Evolutionary conservation across 768 basidiomycete species (phyloP), one percentile per base, ranked within the genome.

Genomic region (Boletus barrowsii): DNA sequence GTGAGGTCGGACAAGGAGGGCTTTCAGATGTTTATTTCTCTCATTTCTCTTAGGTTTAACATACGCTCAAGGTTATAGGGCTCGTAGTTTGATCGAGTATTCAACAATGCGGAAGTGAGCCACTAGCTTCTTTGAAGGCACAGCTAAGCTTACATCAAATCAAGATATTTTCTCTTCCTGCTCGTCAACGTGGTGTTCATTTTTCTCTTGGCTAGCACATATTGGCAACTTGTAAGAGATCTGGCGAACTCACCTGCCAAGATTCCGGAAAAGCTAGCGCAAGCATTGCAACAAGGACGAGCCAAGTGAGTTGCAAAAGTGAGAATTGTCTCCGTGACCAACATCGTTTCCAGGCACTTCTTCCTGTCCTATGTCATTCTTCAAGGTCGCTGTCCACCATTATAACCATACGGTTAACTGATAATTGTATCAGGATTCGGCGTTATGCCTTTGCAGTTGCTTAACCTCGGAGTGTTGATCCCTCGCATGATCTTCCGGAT

Each of bases 141-240:
- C 17, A 9, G 17, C n/a, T 14, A 47, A 26, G 52, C 59, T 65
- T 30, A 62, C 53, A 24, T 49, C 42, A 22, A 32, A 20, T 42
- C 20, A 65, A 97, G 93, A 80, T 98, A 97, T 68, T 93, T 95
- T 65, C 76, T 97, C 32, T 96, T 97, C 76, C 79, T 98, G 3
- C 80, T 97, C 46, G 75, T 93, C 73, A 93, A 94, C 64, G 93
- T 96, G 39, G 87, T 98, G 39, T 95, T 95, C 71, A 93, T 96
- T 56, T 98, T 96, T 76, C 81, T 96, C 15, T 73, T 96, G 36
- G 93, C 93, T 0, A 89, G 87, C 51, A 95, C 94, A 0, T 94
- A 95, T 69, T 91, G 88, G 84, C 87, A 93, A 48, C 83, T 98
- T 11, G 83, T 95, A 14, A 86, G 85, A 37, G 95, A 99, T 63